These are phyloP conservation scores for Maudiozyma humilis DNA, from an alignment of 1,139 yeast genomes.

Conservation along the genomic window DNA sequence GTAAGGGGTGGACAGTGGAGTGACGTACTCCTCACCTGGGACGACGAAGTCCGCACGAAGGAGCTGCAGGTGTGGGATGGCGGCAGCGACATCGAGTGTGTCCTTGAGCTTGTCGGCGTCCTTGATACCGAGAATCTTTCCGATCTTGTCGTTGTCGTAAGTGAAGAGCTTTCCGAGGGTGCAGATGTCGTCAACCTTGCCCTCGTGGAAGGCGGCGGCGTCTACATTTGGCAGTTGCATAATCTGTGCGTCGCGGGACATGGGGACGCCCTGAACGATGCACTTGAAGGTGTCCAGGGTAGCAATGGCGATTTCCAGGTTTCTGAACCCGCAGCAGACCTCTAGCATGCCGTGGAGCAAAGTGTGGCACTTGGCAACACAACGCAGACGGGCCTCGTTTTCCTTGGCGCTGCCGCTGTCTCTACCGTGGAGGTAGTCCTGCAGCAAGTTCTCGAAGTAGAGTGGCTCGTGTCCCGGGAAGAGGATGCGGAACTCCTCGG, in stretches of 20 bases:
- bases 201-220: constrained; percentile 26
- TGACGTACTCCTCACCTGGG: constrained; percentile 73
- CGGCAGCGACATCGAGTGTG: constrained; percentile 52
- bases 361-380: constrained; percentile 57
- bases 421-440: constrained; percentile 51
- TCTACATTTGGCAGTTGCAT: constrained; percentile 76
- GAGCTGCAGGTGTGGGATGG: constrained; percentile 63
- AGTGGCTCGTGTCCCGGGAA: constrained; percentile 39
- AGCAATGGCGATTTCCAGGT: constrained; percentile 52
- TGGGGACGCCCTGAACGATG: constrained; percentile 69
- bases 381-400: constrained; percentile 39
- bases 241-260: constrained; percentile 50
- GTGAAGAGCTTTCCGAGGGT: constrained; percentile 64
- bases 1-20: constrained; percentile 70
- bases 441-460: constrained; percentile 45
- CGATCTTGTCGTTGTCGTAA: constrained; percentile 46
- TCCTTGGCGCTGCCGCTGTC: constrained; percentile 33
- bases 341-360: constrained; percentile 70
- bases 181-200: constrained; percentile 39
- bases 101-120: constrained; percentile 40
- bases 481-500: constrained; percentile 51
- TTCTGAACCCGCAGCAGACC: constrained; percentile 73
- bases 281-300: constrained; percentile 65
- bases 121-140: constrained; percentile 48
- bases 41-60: constrained; percentile 70